Conservation (phyloP, 305 asterid genomes). For the Lippia alba region DNA sequence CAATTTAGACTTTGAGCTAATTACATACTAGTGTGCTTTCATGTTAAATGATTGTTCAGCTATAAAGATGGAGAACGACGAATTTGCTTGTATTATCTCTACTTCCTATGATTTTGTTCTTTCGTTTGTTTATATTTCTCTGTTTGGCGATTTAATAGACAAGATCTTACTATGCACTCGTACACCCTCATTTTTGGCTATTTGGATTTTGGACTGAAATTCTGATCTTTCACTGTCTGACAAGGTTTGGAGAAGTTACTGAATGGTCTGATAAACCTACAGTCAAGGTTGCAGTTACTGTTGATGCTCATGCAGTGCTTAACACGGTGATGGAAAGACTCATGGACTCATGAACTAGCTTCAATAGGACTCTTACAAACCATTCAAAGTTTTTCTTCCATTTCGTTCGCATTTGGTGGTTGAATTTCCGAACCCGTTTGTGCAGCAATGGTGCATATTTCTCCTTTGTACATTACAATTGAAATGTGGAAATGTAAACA, state of each 20-base stretch:
- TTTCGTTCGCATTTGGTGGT: background rate
- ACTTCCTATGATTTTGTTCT: background rate
- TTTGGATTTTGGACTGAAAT: slow-evolving; percentile 5
- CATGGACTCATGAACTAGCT: slow-evolving; percentile 46
- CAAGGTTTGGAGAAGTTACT: slow-evolving; percentile 76
- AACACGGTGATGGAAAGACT: slow-evolving; percentile 88
- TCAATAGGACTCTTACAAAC: too few species aligned
- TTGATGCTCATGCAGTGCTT: slow-evolving; percentile 79
- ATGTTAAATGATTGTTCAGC: too few species aligned
- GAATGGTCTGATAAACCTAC: slow-evolving; percentile 87
- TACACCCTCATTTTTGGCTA: background rate
- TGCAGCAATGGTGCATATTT: background rate
- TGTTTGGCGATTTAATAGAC: background rate
- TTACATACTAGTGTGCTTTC: background rate
- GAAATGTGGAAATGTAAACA: background rate
- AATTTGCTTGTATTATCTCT: background rate
- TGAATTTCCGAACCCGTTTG: background rate
- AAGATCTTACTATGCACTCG: background rate
- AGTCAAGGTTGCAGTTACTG: slow-evolving; percentile 93
- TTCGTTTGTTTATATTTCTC: background rate
- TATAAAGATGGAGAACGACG: background rate
- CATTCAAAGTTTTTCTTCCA: background rate
- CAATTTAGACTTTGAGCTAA: background rate
- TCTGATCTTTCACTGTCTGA: slow-evolving; percentile 24
- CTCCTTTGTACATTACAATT: background rate